These are phyloP conservation scores for Kodamaea nitidulidarum DNA, from an alignment of 805 yeast species.

Conservation along the genomic window DNA sequence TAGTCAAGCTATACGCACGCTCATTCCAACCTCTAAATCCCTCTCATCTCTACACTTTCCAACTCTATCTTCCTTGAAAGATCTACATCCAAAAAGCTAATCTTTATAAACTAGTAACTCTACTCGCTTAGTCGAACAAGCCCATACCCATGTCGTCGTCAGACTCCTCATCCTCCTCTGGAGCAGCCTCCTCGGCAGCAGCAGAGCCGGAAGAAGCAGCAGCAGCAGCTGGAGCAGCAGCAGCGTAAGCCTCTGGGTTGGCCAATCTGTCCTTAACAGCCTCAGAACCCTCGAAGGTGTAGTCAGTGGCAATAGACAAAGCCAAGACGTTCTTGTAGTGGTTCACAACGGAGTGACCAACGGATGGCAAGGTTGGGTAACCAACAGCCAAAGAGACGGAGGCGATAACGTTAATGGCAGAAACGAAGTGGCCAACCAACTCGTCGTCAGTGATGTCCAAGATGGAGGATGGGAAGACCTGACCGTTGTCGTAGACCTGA, in stretches of 20 bases:
- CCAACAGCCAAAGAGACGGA: conserved; percentile 95
- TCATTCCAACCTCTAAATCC: too few species aligned
- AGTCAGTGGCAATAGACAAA: conserved; percentile 96
- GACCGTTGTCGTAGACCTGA: conserved; percentile 98
- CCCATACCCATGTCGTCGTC: conserved; percentile 98
- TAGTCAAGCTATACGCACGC: too few species aligned
- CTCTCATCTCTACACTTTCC: too few species aligned
- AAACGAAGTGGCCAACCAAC: conserved; percentile 84
- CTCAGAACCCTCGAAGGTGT: conserved; percentile 99
- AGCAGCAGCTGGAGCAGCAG: conserved; percentile 97
- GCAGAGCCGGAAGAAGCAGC: conserved; percentile 60
- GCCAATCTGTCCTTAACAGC: conserved; percentile 98
- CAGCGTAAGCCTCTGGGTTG: conserved; percentile 99
- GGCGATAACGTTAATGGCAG: conserved; percentile 92
- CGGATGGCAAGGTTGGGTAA: conserved; percentile 99
- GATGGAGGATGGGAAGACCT: conserved; percentile 93
- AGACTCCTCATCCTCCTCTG: conserved; percentile 65
- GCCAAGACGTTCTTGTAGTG: conserved; percentile 98
- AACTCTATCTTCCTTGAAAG: too few species aligned
- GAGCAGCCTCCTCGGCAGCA: conserved; percentile 67
- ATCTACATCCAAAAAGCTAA: too few species aligned
- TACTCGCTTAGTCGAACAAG: conserved; percentile 79
- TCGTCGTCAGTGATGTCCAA: conserved; percentile 98
- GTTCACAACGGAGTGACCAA: conserved; percentile 98
- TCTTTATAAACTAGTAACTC: neutral